Conservation (phyloP, 352 stramenopile genomes). For the Globisporangium spiculum region DNA sequence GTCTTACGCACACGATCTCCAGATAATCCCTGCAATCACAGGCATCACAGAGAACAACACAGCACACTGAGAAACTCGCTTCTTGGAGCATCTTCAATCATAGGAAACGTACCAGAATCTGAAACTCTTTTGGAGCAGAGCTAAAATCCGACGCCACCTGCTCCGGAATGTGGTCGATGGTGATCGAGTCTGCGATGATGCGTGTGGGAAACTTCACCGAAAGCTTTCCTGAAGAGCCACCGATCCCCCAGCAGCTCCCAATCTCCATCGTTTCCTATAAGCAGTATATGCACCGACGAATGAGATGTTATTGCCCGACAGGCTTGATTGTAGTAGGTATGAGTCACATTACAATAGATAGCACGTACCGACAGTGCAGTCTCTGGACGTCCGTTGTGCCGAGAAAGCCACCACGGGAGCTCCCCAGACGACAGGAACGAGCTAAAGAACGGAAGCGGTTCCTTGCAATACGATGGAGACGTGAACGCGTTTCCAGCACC, state of each 20-base stretch:
- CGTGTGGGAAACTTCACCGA: constrained; percentile 70
- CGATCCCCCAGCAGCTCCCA: constrained; percentile 78
- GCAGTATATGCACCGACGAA: neutral
- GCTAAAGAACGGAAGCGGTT: constrained; percentile 34
- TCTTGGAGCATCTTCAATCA: neutral
- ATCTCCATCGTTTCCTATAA: constrained; percentile 80
- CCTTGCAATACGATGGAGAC: constrained; percentile 46
- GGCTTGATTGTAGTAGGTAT: neutral
- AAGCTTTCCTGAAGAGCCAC: constrained; percentile 51
- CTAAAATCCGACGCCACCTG: constrained; percentile 68
- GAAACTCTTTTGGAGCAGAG: constrained; percentile 63
- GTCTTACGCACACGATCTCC: constrained; percentile 37
- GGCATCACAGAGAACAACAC: constrained; percentile 2
- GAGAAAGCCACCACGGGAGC: constrained; percentile 72
- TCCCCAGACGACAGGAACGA: constrained; percentile 44
- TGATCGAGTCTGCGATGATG: constrained; percentile 65
- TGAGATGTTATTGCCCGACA: neutral
- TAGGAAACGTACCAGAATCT: constrained; percentile 42
- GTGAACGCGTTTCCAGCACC: constrained; percentile 38
- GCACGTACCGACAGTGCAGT: constrained; percentile 68
- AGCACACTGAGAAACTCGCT: neutral
- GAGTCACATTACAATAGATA: neutral
- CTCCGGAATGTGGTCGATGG: constrained; percentile 78
- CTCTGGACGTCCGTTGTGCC: constrained; percentile 70
- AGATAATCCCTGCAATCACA: constrained; percentile 37